phyloP scores from a whole-genome alignment of 1,284 basidiomycete species.

The Cryptococcus floricola region DNA sequence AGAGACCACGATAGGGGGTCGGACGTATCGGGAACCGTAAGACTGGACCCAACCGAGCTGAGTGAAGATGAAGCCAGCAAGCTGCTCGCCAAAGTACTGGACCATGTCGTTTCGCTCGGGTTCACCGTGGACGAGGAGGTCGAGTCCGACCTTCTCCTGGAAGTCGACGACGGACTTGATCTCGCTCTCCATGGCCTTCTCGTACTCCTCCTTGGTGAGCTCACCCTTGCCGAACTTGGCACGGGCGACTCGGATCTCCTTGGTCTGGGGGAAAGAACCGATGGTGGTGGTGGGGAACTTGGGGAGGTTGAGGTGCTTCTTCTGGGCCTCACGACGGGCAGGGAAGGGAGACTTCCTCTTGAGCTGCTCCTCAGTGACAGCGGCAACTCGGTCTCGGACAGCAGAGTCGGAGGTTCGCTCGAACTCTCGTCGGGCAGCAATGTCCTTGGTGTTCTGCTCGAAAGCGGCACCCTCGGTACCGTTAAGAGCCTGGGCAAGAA shows the following conservation, averaged over 20 bases:
- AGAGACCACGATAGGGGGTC: conserved; percentile 97
- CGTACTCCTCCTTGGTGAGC: conserved; percentile 82
- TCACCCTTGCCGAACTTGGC: conserved; percentile 92
- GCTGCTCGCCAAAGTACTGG: conserved; percentile 98
- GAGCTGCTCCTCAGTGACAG: conserved; percentile 83
- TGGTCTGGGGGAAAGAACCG: conserved; percentile 99
- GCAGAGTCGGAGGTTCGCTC: conserved; percentile 92
- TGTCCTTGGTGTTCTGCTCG: conserved; percentile 85
- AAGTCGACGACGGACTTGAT: conserved; percentile 89
- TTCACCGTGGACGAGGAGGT: conserved; percentile 98
- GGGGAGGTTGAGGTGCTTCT: conserved; percentile 83
- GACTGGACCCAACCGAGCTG: conserved; percentile 99
- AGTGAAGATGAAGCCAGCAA: conserved; percentile 78
- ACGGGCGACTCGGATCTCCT: conserved; percentile 96
- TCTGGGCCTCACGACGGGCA: conserved; percentile 82
- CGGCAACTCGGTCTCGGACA: conserved; percentile 91
- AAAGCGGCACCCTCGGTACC: conserved; percentile 71
- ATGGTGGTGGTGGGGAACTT: conserved; percentile 99
- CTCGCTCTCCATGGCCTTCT: conserved; percentile 98
- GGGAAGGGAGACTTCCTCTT: conserved; percentile 89
- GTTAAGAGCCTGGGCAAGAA: conserved; percentile 78
- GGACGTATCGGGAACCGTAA: conserved; percentile 82
- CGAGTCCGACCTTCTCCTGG: conserved; percentile 95
- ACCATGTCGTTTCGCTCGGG: conserved; percentile 99
- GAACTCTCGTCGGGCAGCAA: conserved; percentile 92